Conservation (phyloP, 2,329 filamentous ascomycete species). For the Neocucurbitaria cava region DNA sequence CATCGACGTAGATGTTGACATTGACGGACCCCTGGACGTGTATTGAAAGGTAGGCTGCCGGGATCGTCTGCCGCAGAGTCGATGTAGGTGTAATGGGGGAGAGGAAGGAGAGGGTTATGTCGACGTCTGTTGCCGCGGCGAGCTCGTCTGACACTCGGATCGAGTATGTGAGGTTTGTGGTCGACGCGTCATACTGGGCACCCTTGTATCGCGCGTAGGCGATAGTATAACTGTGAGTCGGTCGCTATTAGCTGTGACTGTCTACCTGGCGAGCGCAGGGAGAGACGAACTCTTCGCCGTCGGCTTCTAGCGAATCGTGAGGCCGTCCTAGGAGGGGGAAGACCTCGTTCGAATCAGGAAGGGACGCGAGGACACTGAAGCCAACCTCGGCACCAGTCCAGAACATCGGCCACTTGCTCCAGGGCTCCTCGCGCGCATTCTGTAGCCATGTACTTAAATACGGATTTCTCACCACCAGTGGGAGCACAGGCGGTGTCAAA, state of each 20-base stretch:
- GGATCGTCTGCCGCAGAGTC: conserved; percentile 79
- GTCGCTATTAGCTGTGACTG: conserved; percentile 1
- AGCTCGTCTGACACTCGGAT: conserved; percentile 56
- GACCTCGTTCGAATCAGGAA: conserved; percentile 65
- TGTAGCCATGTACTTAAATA: conserved; percentile 64
- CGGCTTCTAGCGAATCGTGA: conserved; percentile 64
- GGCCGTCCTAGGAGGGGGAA: conserved; percentile 71
- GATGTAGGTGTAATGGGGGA: conserved; percentile 84
- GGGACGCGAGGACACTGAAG: conserved; percentile 67
- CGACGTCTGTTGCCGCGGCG: conserved; percentile 50
- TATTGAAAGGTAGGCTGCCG: conserved; percentile 80
- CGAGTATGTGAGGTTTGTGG: conserved; percentile 71
- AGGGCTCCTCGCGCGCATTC: conserved; percentile 74
- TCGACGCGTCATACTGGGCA: conserved; percentile 71
- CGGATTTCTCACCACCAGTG: conserved; percentile 59
- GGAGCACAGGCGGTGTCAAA: conserved; percentile 61
- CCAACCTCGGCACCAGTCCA: conserved; percentile 76
- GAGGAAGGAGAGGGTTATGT: conserved; percentile 70
- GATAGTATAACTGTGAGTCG: conserved; percentile 57
- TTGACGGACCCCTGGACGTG: conserved; percentile 70
- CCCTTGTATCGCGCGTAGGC: conserved; percentile 66
- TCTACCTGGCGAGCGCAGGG: background rate
- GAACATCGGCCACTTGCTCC: conserved; percentile 87
- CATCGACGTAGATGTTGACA: conserved; percentile 56
- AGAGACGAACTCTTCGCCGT: conserved; percentile 48